Evolutionary conservation across 495 filamentous ascomycete species (phyloP).

Genomic region (Chlorociboria aeruginascens): DNA sequence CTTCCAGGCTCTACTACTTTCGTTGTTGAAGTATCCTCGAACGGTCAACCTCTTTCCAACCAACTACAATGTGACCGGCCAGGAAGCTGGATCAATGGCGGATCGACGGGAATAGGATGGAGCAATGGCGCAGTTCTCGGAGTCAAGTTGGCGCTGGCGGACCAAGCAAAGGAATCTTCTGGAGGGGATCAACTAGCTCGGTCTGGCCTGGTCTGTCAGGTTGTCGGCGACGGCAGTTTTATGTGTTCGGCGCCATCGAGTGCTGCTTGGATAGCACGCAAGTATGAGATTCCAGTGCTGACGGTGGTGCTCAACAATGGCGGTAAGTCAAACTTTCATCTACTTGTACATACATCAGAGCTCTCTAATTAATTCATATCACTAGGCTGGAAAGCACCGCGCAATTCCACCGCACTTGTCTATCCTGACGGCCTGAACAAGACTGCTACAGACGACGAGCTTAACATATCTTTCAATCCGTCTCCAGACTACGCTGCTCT

Average conservation of each 20-base stretch:
- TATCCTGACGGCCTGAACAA: not conserved
- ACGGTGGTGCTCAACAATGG: not conserved
- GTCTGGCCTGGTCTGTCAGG: not conserved
- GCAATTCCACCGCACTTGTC: not conserved
- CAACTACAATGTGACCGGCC: slow-evolving; percentile 23
- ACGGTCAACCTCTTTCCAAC: slow-evolving; percentile 18
- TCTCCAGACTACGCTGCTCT: not conserved
- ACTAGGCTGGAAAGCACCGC: not conserved
- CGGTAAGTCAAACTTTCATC: too few species aligned
- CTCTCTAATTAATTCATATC: too few species aligned
- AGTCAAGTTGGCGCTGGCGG: slow-evolving; percentile 20
- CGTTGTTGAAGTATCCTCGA: slow-evolving; percentile 26
- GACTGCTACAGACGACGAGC: not conserved
- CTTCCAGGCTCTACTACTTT: slow-evolving; percentile 21
- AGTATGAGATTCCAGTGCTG: not conserved
- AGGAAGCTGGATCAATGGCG: slow-evolving; percentile 25
- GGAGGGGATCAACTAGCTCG: too few species aligned
- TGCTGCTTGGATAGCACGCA: not conserved
- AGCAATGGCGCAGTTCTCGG: slow-evolving; percentile 25
- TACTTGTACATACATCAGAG: too few species aligned
- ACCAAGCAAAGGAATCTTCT: too few species aligned
- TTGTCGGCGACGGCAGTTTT: not conserved
- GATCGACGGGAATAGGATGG: slow-evolving; percentile 29
- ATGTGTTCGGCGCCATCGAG: not conserved
- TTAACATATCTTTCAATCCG: not conserved